Base-by-base conservation (phyloP, 2,329 filamentous ascomycete species). In the Colletotrichum australisinense region DNA sequence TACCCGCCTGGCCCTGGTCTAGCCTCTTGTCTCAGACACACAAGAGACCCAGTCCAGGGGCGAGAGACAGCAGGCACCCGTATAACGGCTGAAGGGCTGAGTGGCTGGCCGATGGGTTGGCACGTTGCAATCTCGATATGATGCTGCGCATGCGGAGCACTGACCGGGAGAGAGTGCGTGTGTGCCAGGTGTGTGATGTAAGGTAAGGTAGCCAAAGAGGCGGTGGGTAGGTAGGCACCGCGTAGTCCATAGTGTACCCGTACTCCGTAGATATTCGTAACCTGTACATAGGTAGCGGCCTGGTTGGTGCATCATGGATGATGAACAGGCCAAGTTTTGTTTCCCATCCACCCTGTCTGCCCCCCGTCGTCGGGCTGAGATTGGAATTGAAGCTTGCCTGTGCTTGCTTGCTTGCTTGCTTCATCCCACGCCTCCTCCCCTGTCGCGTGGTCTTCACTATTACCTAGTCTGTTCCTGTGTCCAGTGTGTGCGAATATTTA, bases 81-180 rank as follows among this genome's bases (percentile, higher is more conserved):
- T 60, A 60, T 67, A 70, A 70, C 68, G 68, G 68, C 63, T 68
- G 66, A 46, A 68, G 57, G 66, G 66, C 66, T 59, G 60, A 53
- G 53, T 65, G 53, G 67, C 67, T 59, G 60, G 19, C 60, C 22
- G 42, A 53, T 28, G 64, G 53, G 60, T 35, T 65, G 67, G 67
- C 60, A 69, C 67, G 67, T 59, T 69, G 67, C 38, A 69, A 69
- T 69, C 60, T 70, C 55, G 63, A 70, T 60, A 67, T 66, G 30
- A 46, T 67, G 63, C 68, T 53, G 63, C 55, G 32, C 49, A 6
- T 66, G 42, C 63, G 68, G 63, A 66, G 56, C 62, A 24, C 63
- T 16, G 32, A 57, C 42, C 14, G 38, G 38, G 38, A 42, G 38
- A 19, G 38, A 19, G 38, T 19, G 38, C 16, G 5, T 16, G 38